These are phyloP conservation scores for Trichoderma lentiforme DNA, from an alignment of 2,329 filamentous ascomycete species.

Conservation along the genomic window DNA sequence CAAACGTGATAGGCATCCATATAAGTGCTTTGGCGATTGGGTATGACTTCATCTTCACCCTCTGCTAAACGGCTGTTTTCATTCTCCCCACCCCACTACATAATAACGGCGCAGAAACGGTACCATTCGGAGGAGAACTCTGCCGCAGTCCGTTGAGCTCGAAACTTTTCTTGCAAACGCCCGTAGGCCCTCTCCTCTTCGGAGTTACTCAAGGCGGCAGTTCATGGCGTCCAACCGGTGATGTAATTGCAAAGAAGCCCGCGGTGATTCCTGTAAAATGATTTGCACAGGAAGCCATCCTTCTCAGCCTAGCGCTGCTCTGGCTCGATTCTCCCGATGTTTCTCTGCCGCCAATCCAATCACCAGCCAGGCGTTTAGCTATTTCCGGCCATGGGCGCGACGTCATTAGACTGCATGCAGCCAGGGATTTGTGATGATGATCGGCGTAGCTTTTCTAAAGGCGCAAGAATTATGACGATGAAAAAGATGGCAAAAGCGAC, in stretches of 20 bases:
- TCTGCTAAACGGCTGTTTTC: constrained; percentile 3
- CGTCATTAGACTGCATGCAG: neutral
- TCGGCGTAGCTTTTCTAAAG: neutral
- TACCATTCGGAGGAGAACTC: neutral
- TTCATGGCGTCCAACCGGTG: constrained; percentile 4
- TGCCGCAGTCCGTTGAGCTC: neutral
- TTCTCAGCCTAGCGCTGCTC: neutral
- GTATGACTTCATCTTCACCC: neutral
- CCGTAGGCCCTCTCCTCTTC: neutral
- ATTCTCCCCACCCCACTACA: neutral
- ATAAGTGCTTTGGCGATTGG: neutral
- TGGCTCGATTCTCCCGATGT: neutral
- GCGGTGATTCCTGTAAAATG: neutral
- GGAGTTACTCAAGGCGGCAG: neutral
- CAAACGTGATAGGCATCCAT: neutral
- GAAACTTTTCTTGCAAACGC: neutral
- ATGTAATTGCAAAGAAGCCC: constrained; percentile 10
- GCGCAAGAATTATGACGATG: neutral
- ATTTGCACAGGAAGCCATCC: neutral
- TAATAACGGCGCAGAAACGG: neutral
- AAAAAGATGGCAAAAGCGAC: neutral
- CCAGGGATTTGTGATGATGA: neutral
- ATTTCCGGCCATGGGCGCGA: neutral
- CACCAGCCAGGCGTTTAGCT: neutral
- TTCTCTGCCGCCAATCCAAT: neutral